A percentile compares a stretch with the other conserved stretches of the same genome.
phyloP scores from a whole-genome alignment of 2,329 filamentous ascomycete genomes.

The Alternaria sp. region DNA sequence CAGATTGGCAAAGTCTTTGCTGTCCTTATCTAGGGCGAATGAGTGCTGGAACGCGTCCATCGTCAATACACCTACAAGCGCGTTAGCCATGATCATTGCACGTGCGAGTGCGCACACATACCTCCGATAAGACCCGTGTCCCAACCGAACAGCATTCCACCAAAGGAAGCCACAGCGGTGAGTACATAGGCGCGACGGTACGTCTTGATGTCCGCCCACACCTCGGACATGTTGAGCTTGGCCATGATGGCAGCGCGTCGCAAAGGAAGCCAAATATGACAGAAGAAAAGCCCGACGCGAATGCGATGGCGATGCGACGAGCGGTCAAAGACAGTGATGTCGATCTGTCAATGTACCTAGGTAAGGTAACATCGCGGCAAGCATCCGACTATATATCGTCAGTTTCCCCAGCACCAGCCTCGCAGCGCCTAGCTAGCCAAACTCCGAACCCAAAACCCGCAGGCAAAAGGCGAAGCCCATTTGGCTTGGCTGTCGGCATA shows the following conservation, averaged over 20 bases:
- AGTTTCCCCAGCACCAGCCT: background rate
- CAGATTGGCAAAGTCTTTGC: slow-evolving; percentile 46
- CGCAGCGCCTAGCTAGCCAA: background rate
- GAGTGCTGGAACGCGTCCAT: slow-evolving; percentile 54
- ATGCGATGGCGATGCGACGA: background rate
- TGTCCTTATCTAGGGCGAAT: slow-evolving; percentile 46
- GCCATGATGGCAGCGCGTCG: slow-evolving; percentile 32
- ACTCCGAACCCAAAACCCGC: slow-evolving; percentile 9
- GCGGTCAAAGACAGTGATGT: background rate
- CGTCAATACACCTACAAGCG: slow-evolving; percentile 46
- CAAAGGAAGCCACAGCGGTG: slow-evolving; percentile 52
- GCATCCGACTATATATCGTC: slow-evolving; percentile 6
- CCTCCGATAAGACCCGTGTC: slow-evolving; percentile 46
- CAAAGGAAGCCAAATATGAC: background rate
- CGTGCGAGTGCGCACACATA: background rate
- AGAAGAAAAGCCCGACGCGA: background rate
- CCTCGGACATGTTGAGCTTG: slow-evolving; percentile 39
- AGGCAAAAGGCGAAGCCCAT: background rate
- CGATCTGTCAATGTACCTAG: background rate
- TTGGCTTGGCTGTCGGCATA: slow-evolving; percentile 9
- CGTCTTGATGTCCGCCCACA: slow-evolving; percentile 50
- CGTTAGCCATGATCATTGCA: background rate
- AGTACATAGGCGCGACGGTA: slow-evolving; percentile 51
- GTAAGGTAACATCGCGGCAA: background rate
- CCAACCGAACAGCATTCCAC: slow-evolving; percentile 49